phyloP scores from a whole-genome alignment of 2,329 filamentous ascomycete genomes.

The Sarocladium brachiariae region DNA sequence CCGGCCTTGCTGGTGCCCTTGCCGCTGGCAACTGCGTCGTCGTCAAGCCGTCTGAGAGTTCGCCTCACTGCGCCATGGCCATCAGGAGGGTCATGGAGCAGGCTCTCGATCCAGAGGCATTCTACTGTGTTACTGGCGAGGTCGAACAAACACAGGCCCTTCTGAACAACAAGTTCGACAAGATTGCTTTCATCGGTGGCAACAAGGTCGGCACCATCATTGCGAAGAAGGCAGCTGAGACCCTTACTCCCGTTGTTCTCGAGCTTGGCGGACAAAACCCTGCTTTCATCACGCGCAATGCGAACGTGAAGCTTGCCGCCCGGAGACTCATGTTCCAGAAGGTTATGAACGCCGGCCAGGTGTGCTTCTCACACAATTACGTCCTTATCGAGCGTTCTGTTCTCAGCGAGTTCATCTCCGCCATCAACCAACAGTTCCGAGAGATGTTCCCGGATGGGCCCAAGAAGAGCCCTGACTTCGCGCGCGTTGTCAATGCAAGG shows the following conservation, averaged over 20 bases:
- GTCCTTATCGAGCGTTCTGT: slow-evolving; percentile 73
- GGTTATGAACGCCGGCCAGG: slow-evolving; percentile 76
- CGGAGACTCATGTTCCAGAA: slow-evolving; percentile 86
- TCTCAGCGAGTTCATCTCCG: slow-evolving; percentile 62
- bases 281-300: slow-evolving; percentile 80
- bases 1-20: slow-evolving; percentile 82
- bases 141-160: slow-evolving; percentile 74
- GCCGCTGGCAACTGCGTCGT: slow-evolving; percentile 84
- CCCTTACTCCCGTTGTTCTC: slow-evolving; percentile 78
- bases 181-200: slow-evolving; percentile 94
- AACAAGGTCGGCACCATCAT: slow-evolving; percentile 76
- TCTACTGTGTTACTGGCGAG: slow-evolving; percentile 71
- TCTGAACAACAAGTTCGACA: slow-evolving; percentile 88
- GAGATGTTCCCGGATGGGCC: slow-evolving; percentile 82
- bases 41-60: slow-evolving; percentile 83
- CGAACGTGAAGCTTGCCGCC: slow-evolving; percentile 74
- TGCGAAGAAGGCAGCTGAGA: slow-evolving; percentile 80
- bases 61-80: slow-evolving; percentile 69
- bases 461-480: slow-evolving; percentile 69
- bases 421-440: slow-evolving; percentile 63
- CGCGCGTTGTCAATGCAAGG: slow-evolving; percentile 70
- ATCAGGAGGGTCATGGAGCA: slow-evolving; percentile 71
- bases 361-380: slow-evolving; percentile 93
- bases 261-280: slow-evolving; percentile 92
- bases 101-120: slow-evolving; percentile 70